Base-by-base conservation (phyloP, 148 eudicot species). In the Heliamphora exappendiculata region DNA sequence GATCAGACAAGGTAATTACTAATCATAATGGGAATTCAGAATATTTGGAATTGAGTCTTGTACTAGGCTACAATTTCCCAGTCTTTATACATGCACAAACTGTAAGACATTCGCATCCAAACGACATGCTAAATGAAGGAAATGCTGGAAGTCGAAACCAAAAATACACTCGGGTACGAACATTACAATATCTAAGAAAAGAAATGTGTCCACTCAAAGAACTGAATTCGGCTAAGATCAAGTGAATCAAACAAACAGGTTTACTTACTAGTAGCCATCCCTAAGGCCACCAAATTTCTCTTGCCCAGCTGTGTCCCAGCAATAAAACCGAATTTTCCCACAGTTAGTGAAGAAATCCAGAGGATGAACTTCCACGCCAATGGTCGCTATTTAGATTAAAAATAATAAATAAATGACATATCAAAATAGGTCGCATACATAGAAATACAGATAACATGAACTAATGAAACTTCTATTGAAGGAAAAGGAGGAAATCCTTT, bases 251-350 rank as follows among this genome's bases (percentile, higher is more conserved):
- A 17, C 1, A 42, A 76, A 42, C 0, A 47, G 57, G 47, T 47
- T 16, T 20, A 81, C 90, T 81, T 72, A 89, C 92, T 89, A 89
- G 80, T 87, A 89, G 64, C 92, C 92, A 79, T 89, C 92, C 26
- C 92, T 79, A 45, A 89, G 85, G 44, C 92, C 92, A 26, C 92
- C 92, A 76, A 89, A 89, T 81, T 89, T 89, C 78, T 89, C 92
- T 76, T 89, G 92, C 7, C 92, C 92, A 39, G 92, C 92, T 1
- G 92, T 89, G 83, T 89, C 92, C 92, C 92, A 89, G 84, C 92
- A 89, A 72, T 89, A 89, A 77, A 85, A 89, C 44, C 92, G 76
- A 64, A 89, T 84, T 60, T 78, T 71, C 11, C 92, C 92, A 71
- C 89, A 87, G 76, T 89, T 89, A 5, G 92, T 89, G 55, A 49